Base-by-base conservation (phyloP, 768 basidiomycete genomes). In the Lentinula guzmanii region DNA sequence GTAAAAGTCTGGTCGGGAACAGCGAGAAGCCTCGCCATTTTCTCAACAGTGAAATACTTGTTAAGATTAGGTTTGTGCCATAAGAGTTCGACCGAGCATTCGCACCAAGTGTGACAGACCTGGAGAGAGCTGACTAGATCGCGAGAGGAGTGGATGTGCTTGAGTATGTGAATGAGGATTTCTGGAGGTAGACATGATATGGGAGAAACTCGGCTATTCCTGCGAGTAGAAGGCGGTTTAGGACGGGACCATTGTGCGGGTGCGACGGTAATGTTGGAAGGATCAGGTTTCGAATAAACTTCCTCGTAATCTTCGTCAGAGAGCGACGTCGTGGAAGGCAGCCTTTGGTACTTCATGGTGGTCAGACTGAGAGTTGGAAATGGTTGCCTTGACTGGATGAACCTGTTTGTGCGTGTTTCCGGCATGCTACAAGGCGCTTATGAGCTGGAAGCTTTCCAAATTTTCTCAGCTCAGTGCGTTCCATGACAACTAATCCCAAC, bases 21-120 rank as follows among this genome's bases (percentile, higher is more conserved):
- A 33, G 79, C 76, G 65, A 98, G 78, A 53, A 94, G 79, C 61
- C 80, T 76, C 68, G 91, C 83, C 84, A 98, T 88, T 73, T 87
- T 86, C 69, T 86, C 80, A 58, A 97, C 82, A 41, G 89, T 87
- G 59, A 81, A 75, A 61, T 85, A 78, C 61, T 84, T 84, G 28
- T 85, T 77, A 70, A 98, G 86, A 58, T 79, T 79, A 18, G 95
- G 95, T 68, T 91, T 90, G 73, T 94, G 89, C 95, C 95, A 99
- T 24, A 98, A 80, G 21, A 98, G 82, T 72, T 98, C 93, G 46
- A 95, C 94, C 34, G 93, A 87, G 73, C 94, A 97, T 70, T 95
- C 90, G 79, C 94, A 98, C 95, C 96, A 99, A 31, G 86, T 82
- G 61, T 92, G 86, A 18, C 87, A 94, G 31, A 98, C 95, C 61